Evolutionary conservation across 345 rosid species (phyloP), one percentile per base, ranked within the genome.

Genomic region (Jatropha curcas): DNA sequence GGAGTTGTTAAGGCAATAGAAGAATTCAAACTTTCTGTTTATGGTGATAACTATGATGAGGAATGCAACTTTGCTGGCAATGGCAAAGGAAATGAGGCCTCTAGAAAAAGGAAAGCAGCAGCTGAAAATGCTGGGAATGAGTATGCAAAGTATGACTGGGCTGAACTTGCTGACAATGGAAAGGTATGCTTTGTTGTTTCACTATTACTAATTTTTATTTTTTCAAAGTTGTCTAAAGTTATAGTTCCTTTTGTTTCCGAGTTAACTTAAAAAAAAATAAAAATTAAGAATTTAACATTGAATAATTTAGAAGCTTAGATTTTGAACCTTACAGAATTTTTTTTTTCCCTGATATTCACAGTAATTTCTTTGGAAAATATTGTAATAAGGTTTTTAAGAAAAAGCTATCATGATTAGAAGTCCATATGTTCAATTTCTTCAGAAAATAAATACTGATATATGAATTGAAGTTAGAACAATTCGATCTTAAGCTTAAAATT

Each of bases 81-180:
- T 79, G 85, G 70, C 59, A 88, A 85, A 81, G 77, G 22, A 33
- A 81, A 79, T 11, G 89, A 84, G 16, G 79, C 88, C 51, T 73
- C 94, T 27, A 86, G 75, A 72, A 95, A 91, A 76, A 88, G 97
- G 33, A 90, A 91, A 84, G 88, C 88, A 14, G 60, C 66, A 62
- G 64, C 81, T 19, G 91, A 82, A 63, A 79, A 79, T 78, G 98
- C 87, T 0, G 77, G 60, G 12, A 79, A 80, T 78, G 81, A 69
- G 74, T 69, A 72, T 62, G 81, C 83, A 45, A 85, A 80, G 57
- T 95, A 86, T 75, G 79, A 90, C 73, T 95, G 88, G 94, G 79
- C 76, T 8, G 87, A 79, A 71, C 92, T 93, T 71, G 93, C 96
- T n/a, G 85, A 90, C 74, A 77, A 82, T 34, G 98, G 98, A 72